Base-by-base conservation (phyloP, 345 rosid genomes). In the Hibiscus tridactylites region DNA sequence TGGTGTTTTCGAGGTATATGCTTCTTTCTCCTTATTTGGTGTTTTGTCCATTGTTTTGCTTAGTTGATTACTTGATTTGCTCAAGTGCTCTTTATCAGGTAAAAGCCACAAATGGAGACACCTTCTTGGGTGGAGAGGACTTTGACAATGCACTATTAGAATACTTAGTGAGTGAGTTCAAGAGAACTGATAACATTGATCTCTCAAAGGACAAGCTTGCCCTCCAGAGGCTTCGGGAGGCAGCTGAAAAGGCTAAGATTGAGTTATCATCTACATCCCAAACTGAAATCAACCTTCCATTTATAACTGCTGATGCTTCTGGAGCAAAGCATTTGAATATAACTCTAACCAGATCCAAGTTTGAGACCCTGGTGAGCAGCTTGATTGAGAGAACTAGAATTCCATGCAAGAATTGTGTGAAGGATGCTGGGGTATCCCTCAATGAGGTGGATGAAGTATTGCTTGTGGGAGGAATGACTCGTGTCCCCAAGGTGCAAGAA, bases 51-150 rank as follows among this genome's bases (percentile, higher is more conserved):
- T 53, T 39, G 2, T 65, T 56, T 46, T 61, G n/a, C 31, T 4
- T n/a, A 49, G 69, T 72, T 13, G 4, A 62, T 8, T 16, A 50
- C 49, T 72, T 13, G 2, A 72, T 21, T 31, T 58, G 39, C 19
- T 44, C 29, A 33, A 6, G 49, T 4, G 70, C 35, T 29, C 67
- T 58, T 58, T 58, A 17, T 53, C 64, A 81, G 85, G 82, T 82
- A 4, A 82, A 82, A 82, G 80, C 85, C 33, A 82, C 85, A 47
- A 82, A 82, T 67, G 85, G 85, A 16, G 85, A 82, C 71, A 82
- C 85, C 59, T 82, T 82, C 60, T 67, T 82, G 79, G 85, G 85
- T 54, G 82, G 85, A 35, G 82, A 82, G 26, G 85, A 82, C 37
- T 82, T 82, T 71, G 85, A 82, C 46, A 82, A 79, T 67, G 37